Evolutionary conservation across 192 early-diverging fungal species (phyloP).

Genomic region (Backusella australiensis): DNA sequence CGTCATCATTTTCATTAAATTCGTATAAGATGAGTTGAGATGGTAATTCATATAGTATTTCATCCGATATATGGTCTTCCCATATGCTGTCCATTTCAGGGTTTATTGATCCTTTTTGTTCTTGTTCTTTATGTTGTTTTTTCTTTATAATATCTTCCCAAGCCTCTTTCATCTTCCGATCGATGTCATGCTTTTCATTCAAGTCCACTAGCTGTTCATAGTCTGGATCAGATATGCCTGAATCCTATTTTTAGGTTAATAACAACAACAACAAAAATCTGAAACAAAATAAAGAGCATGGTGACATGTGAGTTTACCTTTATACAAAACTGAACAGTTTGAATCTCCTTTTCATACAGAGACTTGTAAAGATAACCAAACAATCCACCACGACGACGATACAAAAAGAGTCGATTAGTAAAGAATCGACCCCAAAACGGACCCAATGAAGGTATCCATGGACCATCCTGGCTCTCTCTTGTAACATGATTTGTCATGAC

Average conservation of each 20-base stretch:
- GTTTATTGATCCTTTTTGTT: background rate
- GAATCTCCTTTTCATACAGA: background rate
- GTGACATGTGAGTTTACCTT: background rate
- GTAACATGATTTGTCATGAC: slow-evolving; percentile 16
- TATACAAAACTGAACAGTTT: background rate
- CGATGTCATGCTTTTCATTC: background rate
- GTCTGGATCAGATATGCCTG: background rate
- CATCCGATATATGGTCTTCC: background rate
- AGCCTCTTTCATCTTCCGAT: background rate
- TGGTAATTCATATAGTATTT: background rate
- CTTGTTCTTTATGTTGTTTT: background rate
- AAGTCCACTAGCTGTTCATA: background rate
- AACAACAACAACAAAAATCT: background rate
- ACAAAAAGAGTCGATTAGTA: background rate
- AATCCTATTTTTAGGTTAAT: background rate
- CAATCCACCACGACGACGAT: background rate
- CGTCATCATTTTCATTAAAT: background rate
- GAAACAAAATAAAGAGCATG: background rate
- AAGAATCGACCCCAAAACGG: background rate
- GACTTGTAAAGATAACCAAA: slow-evolving; percentile 1
- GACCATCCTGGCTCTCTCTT: background rate
- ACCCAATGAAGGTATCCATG: background rate
- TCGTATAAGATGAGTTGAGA: background rate
- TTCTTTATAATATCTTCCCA: background rate
- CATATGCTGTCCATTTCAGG: background rate